Evolutionary conservation across 2,329 filamentous ascomycete genomes (phyloP), one percentile per base, ranked within the genome.

Genomic region (Tolypocladium ophioglossoides): DNA sequence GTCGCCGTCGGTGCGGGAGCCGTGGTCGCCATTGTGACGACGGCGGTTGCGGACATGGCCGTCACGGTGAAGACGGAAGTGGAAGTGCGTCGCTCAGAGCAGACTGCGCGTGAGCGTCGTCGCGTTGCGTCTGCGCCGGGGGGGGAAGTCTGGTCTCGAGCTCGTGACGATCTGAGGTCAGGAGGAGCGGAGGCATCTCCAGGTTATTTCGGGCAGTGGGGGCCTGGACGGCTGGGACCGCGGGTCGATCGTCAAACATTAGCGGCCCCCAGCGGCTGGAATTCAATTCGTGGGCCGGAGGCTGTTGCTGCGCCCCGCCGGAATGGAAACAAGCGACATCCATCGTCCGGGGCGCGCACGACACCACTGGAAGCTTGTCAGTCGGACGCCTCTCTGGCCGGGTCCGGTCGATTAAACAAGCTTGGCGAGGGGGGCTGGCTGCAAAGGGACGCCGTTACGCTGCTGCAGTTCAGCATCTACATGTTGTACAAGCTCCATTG

Each of bases 1-100:
- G 64, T 55, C 20, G 58, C 56, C 50, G 59, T 52, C 53, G 61
- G 53, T 46, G 59, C 20, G 51, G 56, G 55, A 49, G 53, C 38
- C 22, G 63, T 56, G 50, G 64, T 57, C 54, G 67, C 63, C 68
- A 68, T 68, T 54, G 70, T 69, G 57, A 70, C 58, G 60, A 69
- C 64, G 32, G 55, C 52, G 9, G 55, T 54, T 40, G 54, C 41
- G 37, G 40, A 55, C 64, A 68, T 66, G 57, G 67, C 66, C 10
- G 41, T 12, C 41, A 12, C 56, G 62, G 55, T 50, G 32, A 46
- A 12, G 11, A 41, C n/a, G 39, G 9, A 16, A 27, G 24, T 18
- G 41, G 41, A 14, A 16, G 41, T 30, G 41, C 16, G 24, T 8
- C 5, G 8, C 22, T 16, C 1, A 18, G 41, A n/a, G 20, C 18